These are phyloP conservation scores for Saccharomycopsis sp. DNA, from an alignment of 805 yeast species.

Conservation along the genomic window DNA sequence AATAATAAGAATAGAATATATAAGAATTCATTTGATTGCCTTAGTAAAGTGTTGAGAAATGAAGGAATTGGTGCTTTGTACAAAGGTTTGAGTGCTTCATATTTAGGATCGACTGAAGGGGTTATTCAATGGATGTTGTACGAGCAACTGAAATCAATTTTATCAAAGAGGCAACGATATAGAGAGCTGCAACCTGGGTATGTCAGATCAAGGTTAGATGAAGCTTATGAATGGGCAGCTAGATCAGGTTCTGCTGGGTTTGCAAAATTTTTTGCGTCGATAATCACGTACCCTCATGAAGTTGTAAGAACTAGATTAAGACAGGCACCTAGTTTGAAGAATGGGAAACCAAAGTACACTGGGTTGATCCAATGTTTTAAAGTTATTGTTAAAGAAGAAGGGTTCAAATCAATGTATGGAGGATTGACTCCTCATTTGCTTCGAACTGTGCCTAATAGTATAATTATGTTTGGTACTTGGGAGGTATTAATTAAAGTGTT, in stretches of 20 bases:
- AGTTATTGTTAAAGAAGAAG: conserved; percentile 85
- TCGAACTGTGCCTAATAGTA: conserved; percentile 95
- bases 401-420: conserved; percentile 88
- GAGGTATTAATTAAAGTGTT: conserved; percentile 67
- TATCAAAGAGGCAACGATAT: conserved; percentile 36
- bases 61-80: conserved; percentile 83
- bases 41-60: conserved; percentile 53
- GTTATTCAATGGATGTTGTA: conserved; percentile 95
- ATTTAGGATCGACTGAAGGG: conserved; percentile 87
- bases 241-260: conserved; percentile 97
- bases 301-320: conserved; percentile 92
- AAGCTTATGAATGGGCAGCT: conserved; percentile 83
- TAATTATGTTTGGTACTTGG: conserved; percentile 99
- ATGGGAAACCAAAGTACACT: conserved; percentile 79
- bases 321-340: conserved; percentile 73
- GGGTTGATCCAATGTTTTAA: conserved; percentile 85
- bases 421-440: conserved; percentile 95
- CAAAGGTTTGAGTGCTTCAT: conserved; percentile 89
- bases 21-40: conserved; percentile 80
- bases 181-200: conserved; percentile 10
- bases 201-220: conserved; percentile 43
- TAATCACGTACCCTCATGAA: conserved; percentile 94
- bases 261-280: conserved; percentile 88
- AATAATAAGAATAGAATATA: conserved; percentile 53
- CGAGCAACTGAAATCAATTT: conserved; percentile 82